Base-by-base conservation (phyloP, 176 grass and related monocot species). In the Bothriochloa decipiens region DNA sequence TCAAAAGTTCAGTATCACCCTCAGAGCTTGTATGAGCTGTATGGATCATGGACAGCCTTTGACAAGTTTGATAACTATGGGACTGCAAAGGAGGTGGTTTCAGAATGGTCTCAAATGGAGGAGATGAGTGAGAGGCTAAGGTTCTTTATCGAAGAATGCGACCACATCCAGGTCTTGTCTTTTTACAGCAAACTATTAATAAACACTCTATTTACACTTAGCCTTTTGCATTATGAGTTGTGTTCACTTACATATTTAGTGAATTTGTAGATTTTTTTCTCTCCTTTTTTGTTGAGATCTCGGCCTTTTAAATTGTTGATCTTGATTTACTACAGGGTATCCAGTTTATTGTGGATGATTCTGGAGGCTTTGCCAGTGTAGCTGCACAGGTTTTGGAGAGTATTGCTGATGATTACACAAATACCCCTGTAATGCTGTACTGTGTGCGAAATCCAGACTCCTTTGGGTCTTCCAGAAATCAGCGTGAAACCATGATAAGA, bases 141-240 rank as follows among this genome's bases (percentile, higher is more conserved):
- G 25, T 99, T 96, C 72, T 96, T 99, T 87, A 33, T 96, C 68
- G 96, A 99, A 94, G 96, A 96, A 92, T 99, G 96, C 5, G 93
- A 94, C 45, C 90, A 99, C 89, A 91, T 99, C 84, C 96, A 99
- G 93, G 96, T 99, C 57, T 61, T 88, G 60, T 82, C 26, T 76
- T 79, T 74, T 74, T 50, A 52, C 60, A 68, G 17, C 50, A 68
- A 68, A 74, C 53, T 83, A 79, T 83, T 11, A 9, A 18, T 46
- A 23, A 72, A 74, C 39, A 86, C 18, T 89, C 26, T 41, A 1
- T 41, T 41, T 41, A 41, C 40, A 41, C 7, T 53, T 20, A 80
- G 33, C 80, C 29, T 39, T 57, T 85, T 84, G 33, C 61, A 74
- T 11, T 25, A 65, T 18, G 23, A 7, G 16, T n/a, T 52, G 27